phyloP scores from a whole-genome alignment of 225 moss, liverwort and hornwort genomes.

The Neckera pumila region DNA sequence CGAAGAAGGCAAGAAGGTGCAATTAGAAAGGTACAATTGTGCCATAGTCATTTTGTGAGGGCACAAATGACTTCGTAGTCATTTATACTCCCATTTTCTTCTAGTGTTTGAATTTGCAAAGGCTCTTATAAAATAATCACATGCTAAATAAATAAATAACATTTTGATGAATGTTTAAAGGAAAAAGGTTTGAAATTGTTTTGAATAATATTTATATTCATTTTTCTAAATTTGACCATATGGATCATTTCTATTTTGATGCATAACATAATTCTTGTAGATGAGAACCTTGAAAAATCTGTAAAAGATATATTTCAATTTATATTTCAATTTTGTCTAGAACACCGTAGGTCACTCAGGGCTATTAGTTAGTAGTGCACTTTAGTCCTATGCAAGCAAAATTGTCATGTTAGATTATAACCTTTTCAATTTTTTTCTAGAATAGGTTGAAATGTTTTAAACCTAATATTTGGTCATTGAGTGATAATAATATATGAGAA shows the following conservation, averaged over 20 bases:
- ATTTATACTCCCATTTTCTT: too few species aligned
- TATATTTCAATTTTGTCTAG: neutral
- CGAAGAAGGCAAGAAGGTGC: too few species aligned
- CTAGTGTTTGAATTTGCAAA: too few species aligned
- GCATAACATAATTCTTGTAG: rapidly evolving
- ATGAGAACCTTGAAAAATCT: neutral
- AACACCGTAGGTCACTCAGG: too few species aligned
- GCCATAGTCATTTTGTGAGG: too few species aligned
- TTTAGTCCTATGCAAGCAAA: neutral
- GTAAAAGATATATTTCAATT: neutral
- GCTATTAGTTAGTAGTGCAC: too few species aligned
- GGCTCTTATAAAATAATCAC: too few species aligned
- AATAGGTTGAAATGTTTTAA: neutral
- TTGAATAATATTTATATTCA: neutral
- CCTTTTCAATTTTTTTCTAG: neutral
- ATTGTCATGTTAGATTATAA: neutral
- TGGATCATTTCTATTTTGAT: neutral
- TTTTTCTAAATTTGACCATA: neutral
- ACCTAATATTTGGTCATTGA: too few species aligned
- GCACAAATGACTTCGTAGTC: too few species aligned
- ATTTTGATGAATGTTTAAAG: neutral
- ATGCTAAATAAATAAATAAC: neutral
- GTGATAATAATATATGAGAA: too few species aligned
- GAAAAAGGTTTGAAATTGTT: neutral
- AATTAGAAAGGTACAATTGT: too few species aligned